These are phyloP conservation scores for Clausena lansium DNA, from an alignment of 345 rosid genomes.

Conservation along the genomic window DNA sequence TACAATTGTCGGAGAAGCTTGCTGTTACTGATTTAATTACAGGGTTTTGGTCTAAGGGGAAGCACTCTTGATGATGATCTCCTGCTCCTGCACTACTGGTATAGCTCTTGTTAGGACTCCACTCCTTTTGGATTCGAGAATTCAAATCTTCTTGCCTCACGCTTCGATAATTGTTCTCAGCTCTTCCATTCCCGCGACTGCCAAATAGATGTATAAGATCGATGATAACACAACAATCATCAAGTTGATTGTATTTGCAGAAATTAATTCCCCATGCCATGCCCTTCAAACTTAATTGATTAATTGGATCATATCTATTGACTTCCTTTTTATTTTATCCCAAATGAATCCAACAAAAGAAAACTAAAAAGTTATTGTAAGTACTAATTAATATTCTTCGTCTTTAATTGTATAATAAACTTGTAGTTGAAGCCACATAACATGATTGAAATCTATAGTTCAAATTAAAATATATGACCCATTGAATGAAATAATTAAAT, in stretches of 20 bases:
- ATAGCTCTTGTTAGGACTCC: constrained; percentile 39
- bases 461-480: too few species aligned
- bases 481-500: neutral
- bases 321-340: constrained; percentile 15
- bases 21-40: constrained; percentile 26
- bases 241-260: too few species aligned
- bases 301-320: neutral
- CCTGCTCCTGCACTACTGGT: constrained; percentile 1
- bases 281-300: constrained; percentile 4
- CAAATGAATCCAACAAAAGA: neutral
- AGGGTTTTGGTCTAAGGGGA: constrained; percentile 32
- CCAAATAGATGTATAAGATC: neutral
- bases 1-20: constrained; percentile 20
- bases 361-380: neutral
- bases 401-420: neutral
- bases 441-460: neutral
- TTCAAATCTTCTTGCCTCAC: constrained; percentile 53
- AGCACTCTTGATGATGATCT: constrained; percentile 34
- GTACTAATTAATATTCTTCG: neutral
- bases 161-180: constrained; percentile 29
- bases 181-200: constrained; percentile 31
- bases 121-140: constrained; percentile 43
- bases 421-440: constrained; percentile 24
- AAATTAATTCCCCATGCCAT: too few species aligned
- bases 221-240: too few species aligned